Conservation (phyloP, 495 filamentous ascomycete species). For the Aspergillus leporis region DNA sequence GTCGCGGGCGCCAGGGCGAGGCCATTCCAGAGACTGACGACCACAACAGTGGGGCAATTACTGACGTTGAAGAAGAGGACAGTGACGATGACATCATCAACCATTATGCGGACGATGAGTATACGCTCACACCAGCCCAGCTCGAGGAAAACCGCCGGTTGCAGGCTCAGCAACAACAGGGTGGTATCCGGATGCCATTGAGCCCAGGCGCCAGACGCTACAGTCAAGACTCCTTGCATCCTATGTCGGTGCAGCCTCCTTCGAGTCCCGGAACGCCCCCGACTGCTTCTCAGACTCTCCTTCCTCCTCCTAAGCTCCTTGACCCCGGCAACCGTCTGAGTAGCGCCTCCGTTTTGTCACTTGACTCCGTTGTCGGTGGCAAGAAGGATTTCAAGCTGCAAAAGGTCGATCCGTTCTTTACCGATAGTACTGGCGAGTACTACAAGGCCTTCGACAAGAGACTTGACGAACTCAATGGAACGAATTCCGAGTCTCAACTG, state of each 20-base stretch:
- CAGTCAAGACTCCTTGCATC: slow-evolving; percentile 26
- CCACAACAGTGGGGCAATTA: neutral
- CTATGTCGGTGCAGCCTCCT: slow-evolving; percentile 28
- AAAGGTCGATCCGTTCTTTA: slow-evolving; percentile 71
- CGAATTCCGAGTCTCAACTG: slow-evolving; percentile 58
- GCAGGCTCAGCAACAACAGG: slow-evolving; percentile 21
- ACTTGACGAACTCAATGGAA: slow-evolving; percentile 55
- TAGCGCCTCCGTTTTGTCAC: slow-evolving; percentile 45
- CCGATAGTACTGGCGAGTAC: slow-evolving; percentile 63
- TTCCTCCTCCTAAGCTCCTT: slow-evolving; percentile 24
- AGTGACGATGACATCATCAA: slow-evolving; percentile 47
- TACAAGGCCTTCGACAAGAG: slow-evolving; percentile 59
- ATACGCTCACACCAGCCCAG: slow-evolving; percentile 39
- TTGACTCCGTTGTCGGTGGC: slow-evolving; percentile 59
- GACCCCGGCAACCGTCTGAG: slow-evolving; percentile 36
- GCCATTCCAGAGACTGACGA: slow-evolving; percentile 31
- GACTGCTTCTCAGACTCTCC: slow-evolving; percentile 29
- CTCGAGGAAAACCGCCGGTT: slow-evolving; percentile 34
- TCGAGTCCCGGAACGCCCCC: slow-evolving; percentile 40
- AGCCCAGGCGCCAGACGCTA: slow-evolving; percentile 16
- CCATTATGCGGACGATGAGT: slow-evolving; percentile 47
- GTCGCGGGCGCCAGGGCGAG: slow-evolving; percentile 26
- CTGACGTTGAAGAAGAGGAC: slow-evolving; percentile 37
- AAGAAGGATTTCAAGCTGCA: slow-evolving; percentile 66
- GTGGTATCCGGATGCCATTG: neutral